These are phyloP conservation scores for Fusarium austroafricanum DNA, from an alignment of 2,329 filamentous ascomycete genomes.

Conservation along the genomic window DNA sequence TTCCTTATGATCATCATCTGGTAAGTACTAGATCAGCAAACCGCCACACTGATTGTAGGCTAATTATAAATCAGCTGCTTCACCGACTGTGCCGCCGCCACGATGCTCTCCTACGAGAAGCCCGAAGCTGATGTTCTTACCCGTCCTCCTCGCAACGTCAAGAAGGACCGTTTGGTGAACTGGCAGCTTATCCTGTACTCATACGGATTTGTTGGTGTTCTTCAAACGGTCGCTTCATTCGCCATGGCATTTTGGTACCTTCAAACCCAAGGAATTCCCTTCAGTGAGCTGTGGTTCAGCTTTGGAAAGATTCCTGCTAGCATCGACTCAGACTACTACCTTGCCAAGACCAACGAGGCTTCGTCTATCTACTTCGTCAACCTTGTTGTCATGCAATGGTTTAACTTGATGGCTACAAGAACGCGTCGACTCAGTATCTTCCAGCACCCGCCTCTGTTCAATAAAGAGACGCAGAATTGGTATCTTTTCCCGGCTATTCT, in stretches of 20 bases:
- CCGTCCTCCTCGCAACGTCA: constrained; percentile 67
- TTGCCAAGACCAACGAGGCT: constrained; percentile 68
- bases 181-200: constrained; percentile 78
- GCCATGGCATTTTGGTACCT: constrained; percentile 77
- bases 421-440: constrained; percentile 75
- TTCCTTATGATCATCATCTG: constrained; percentile 79
- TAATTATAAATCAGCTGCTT: constrained; percentile 65
- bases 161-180: constrained; percentile 78
- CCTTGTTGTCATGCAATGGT: constrained; percentile 84
- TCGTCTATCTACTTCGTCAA: constrained; percentile 84
- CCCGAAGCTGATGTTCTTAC: constrained; percentile 80
- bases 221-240: constrained; percentile 70
- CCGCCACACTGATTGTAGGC: background rate
- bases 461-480: constrained; percentile 72
- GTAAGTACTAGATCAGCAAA: constrained; percentile 48
- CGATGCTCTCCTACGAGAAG: constrained; percentile 79
- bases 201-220: constrained; percentile 76
- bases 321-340: constrained; percentile 66
- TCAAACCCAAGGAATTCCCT: constrained; percentile 71
- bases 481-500: constrained; percentile 77
- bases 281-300: constrained; percentile 73
- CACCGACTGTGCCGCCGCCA: constrained; percentile 80
- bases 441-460: constrained; percentile 76
- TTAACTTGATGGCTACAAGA: constrained; percentile 77
- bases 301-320: constrained; percentile 66